phyloP scores from a whole-genome alignment of 2,329 filamentous ascomycete species.

The Monosporascus sp. region DNA sequence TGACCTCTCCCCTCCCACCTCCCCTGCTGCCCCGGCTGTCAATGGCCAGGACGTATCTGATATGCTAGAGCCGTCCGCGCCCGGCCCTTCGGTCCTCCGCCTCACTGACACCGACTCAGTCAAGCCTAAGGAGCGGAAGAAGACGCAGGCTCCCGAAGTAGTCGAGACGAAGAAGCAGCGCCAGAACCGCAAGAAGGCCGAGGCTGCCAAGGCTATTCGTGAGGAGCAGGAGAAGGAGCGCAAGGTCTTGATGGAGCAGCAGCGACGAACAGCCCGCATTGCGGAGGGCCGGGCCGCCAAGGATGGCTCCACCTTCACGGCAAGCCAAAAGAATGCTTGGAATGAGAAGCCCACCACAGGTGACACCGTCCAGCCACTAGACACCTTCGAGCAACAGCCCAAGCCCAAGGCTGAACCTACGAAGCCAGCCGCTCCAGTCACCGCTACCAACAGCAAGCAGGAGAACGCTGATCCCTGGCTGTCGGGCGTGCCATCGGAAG shows the following conservation, averaged over 20 bases:
- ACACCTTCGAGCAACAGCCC: conserved; percentile 47
- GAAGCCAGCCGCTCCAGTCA: conserved; percentile 22
- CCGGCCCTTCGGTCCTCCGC: conserved; percentile 70
- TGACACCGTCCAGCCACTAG: conserved; percentile 45
- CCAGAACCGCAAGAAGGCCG: conserved; percentile 84
- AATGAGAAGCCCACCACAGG: conserved; percentile 33
- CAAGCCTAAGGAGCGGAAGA: conserved; percentile 58
- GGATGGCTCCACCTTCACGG: conserved; percentile 63
- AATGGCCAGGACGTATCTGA: conserved; percentile 71
- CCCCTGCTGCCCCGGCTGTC: conserved; percentile 54
- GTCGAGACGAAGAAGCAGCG: conserved; percentile 91
- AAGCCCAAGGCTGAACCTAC: conserved; percentile 30
- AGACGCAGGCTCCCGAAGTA: conserved; percentile 54
- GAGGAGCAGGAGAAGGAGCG: conserved; percentile 76
- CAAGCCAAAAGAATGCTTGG: conserved; percentile 37
- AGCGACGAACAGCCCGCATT: conserved; percentile 74
- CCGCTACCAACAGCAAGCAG: conserved; percentile 26
- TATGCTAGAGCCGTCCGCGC: conserved; percentile 74
- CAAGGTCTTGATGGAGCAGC: conserved; percentile 71
- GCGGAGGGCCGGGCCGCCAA: conserved; percentile 78
- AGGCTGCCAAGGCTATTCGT: conserved; percentile 68
- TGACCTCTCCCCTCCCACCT: conserved; percentile 66
- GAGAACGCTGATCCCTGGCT: conserved; percentile 38
- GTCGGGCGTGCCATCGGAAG: conserved; percentile 51
- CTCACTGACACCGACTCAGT: conserved; percentile 63